phyloP scores from a whole-genome alignment of 495 filamentous ascomycete species.

The Cetradonia linearis region DNA sequence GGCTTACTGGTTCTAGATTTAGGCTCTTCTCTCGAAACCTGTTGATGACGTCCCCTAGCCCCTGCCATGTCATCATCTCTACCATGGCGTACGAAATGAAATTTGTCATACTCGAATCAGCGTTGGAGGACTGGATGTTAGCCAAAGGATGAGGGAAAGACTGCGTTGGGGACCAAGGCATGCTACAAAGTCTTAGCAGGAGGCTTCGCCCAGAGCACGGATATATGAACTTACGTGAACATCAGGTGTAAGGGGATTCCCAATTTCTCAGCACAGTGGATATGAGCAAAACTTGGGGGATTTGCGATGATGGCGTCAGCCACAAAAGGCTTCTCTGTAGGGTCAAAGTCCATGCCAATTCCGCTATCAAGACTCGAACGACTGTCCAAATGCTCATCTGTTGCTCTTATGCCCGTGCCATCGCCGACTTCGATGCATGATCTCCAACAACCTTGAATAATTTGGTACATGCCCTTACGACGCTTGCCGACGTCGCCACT shows the following conservation, averaged over 20 bases:
- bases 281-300: constrained; percentile 69
- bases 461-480: constrained; percentile 56
- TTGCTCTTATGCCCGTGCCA: constrained; percentile 43
- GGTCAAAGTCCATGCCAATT: constrained; percentile 27
- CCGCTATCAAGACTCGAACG: constrained; percentile 30
- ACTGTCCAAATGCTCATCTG: constrained; percentile 30
- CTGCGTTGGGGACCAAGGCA: constrained; percentile 49
- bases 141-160: constrained; percentile 47
- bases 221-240: constrained; percentile 52
- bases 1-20: constrained; percentile 54
- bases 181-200: constrained; percentile 32
- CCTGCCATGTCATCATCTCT: constrained; percentile 75
- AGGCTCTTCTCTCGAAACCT: constrained; percentile 56
- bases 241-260: constrained; percentile 72
- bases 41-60: constrained; percentile 67
- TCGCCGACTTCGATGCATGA: constrained; percentile 59
- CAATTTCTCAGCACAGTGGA: constrained; percentile 72
- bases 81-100: constrained; percentile 65
- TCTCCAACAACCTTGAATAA: constrained; percentile 70
- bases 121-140: constrained; percentile 42
- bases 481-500: constrained; percentile 57
- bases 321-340: constrained; percentile 50
- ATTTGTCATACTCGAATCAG: constrained; percentile 51
- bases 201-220: not conserved
- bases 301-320: constrained; percentile 79